phyloP scores from a whole-genome alignment of 345 rosid species.

The Populus nigra region DNA sequence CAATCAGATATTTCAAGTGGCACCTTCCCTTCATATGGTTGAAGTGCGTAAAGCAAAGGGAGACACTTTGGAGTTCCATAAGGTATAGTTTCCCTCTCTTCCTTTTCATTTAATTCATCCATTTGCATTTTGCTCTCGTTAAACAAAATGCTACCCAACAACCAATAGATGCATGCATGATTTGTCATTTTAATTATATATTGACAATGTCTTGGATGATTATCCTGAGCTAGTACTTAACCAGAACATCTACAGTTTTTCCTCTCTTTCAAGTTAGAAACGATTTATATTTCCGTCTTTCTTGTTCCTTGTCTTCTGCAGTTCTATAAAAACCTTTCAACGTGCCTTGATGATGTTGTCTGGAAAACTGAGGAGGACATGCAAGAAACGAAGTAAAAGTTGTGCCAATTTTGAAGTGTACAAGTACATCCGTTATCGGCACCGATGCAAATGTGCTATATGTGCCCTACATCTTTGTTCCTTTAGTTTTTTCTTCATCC shows the following conservation, averaged over 20 bases:
- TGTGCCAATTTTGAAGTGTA: conserved; percentile 7
- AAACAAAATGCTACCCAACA: neutral
- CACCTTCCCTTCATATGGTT: conserved; percentile 93
- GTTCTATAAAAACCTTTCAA: conserved; percentile 86
- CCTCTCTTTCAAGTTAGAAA: neutral
- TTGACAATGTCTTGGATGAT: neutral
- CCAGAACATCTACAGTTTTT: neutral
- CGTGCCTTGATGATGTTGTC: conserved; percentile 74
- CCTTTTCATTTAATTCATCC: neutral
- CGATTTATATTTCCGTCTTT: neutral
- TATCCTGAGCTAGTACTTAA: neutral
- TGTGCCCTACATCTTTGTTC: conserved; percentile 30
- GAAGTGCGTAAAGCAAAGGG: conserved; percentile 93
- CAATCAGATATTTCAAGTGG: conserved; percentile 82
- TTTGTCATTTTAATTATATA: neutral
- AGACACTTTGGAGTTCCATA: conserved; percentile 91
- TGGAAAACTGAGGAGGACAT: conserved; percentile 90
- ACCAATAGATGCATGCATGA: neutral
- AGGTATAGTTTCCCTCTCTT: conserved; percentile 39
- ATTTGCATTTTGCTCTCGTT: neutral
- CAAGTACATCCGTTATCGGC: neutral
- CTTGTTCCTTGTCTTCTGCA: conserved; percentile 33
- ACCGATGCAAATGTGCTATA: conserved; percentile 14
- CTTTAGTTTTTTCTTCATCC: neutral
- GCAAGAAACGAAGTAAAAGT: conserved; percentile 40